Evolutionary conservation across 1,284 basidiomycete species (phyloP).

Genomic region (Vanrija sp.): DNA sequence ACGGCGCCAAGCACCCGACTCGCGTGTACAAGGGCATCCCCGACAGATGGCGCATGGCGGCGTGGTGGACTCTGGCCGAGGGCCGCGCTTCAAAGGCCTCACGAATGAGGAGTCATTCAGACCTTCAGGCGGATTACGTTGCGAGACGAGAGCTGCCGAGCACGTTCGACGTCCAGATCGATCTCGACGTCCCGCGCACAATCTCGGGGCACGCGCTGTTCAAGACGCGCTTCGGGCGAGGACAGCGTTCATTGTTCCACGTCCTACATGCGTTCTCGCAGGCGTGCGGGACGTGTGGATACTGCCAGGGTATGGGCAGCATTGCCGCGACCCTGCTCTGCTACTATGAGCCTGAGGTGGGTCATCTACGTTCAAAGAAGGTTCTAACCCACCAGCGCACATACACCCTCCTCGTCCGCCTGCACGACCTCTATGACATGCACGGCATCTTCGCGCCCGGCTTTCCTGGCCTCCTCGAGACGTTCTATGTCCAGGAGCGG

Average conservation of each 20-base stretch:
- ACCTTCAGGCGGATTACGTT: conserved; percentile 55
- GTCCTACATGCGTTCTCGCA: conserved; percentile 90
- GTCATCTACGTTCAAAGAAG: conserved; percentile 14
- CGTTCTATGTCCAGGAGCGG: conserved; percentile 89
- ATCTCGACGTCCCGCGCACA: conserved; percentile 94
- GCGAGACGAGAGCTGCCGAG: conserved; percentile 69
- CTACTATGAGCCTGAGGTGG: conserved; percentile 79
- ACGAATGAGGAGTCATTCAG: conserved; percentile 11
- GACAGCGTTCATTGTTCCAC: conserved; percentile 89
- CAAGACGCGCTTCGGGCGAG: conserved; percentile 90
- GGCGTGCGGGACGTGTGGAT: conserved; percentile 80
- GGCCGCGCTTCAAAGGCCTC: conserved; percentile 31
- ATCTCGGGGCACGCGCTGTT: conserved; percentile 94
- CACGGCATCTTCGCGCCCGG: conserved; percentile 88
- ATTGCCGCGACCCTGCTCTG: conserved; percentile 91
- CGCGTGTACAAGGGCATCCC: conserved; percentile 89
- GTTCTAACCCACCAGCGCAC: conserved; percentile 54
- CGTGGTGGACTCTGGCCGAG: conserved; percentile 73
- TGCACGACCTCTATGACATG: conserved; percentile 85
- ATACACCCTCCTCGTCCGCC: conserved; percentile 73
- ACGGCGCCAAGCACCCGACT: conserved; percentile 54
- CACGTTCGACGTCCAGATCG: conserved; percentile 92
- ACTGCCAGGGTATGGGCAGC: conserved; percentile 99
- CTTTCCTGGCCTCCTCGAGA: conserved; percentile 91
- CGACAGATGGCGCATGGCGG: conserved; percentile 89